Evolutionary conservation across 768 basidiomycete genomes (phyloP), one percentile per base, ranked within the genome.

Genomic region (Lyophyllum shimeji): DNA sequence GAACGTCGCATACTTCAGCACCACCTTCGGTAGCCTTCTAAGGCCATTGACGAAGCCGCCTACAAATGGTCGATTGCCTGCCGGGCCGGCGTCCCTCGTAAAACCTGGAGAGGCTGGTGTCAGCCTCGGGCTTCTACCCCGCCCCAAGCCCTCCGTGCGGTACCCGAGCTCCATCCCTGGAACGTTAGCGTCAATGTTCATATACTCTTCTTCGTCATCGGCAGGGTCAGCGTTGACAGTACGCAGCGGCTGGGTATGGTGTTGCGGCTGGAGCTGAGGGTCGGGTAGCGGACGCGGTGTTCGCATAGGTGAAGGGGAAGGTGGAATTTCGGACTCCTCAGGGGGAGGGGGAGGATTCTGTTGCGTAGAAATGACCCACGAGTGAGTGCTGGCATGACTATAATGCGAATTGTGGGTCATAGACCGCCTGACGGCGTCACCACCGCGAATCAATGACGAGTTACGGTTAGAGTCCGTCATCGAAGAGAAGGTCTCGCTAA

Each of bases 291-390:
- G 69, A 8, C 68, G 69, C 12, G 65, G 48, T 7, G 62, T 65
- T 46, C 65, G 67, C 46, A 66, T 53, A 31, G 69, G 67, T 29
- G 66, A 56, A 33, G 65, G 43, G 43, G 57, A 11, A 44, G 52
- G 50, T 12, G n/a, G n/a, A n/a, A n/a, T n/a, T n/a, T 51, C 53
- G 6, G 55, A 27, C 25, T 60, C 57, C 23, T 61, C 60, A 52
- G 65, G 71, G 23, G 68, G 68, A 15, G 64, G 70, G 24, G 70
- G 71, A 18, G 63, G 68, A 53, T 71, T 63, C 40, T 68, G 66
- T 44, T 72, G 73, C 56, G 63, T 71, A 11, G 68, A 67, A n/a
- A 70, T 57, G 1, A 74, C 69, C 76, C 76, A 77, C 18, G 76
- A 75, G 37, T 65, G 66, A 7, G 74, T 74, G 59, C 72, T 74